Percentiles rank a stretch among this genome's conserved stretches.
Evolutionary conservation across 768 basidiomycete species (phyloP).

Genomic region (Tephrocybe sp.): DNA sequence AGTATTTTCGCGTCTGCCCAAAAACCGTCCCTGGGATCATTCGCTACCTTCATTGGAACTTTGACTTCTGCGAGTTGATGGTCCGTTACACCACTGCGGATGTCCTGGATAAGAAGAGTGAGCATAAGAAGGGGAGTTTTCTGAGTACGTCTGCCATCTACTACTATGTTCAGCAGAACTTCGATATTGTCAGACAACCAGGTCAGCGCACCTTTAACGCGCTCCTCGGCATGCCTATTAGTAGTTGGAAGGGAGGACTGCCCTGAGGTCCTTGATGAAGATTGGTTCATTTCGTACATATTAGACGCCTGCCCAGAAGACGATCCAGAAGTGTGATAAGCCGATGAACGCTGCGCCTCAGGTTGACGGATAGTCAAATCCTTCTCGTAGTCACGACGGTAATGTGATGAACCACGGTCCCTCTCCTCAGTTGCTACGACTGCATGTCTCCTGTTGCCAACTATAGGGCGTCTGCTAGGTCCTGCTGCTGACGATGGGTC

Average conservation of each 20-base stretch:
- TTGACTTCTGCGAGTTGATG: slow-evolving; percentile 65
- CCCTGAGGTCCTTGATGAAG: not conserved
- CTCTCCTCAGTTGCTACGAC: not conserved
- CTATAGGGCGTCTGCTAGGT: not conserved
- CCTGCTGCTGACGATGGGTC: not conserved
- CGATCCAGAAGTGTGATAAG: not conserved
- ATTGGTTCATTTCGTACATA: not conserved
- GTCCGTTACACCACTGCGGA: slow-evolving; percentile 53
- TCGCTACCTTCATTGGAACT: slow-evolving; percentile 51
- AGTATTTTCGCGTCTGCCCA: slow-evolving; percentile 75
- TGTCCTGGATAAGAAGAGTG: slow-evolving; percentile 67
- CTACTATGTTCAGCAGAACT: not conserved
- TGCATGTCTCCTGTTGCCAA: too few species aligned
- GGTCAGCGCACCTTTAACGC: slow-evolving; percentile 4
- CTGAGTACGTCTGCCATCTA: slow-evolving; percentile 13
- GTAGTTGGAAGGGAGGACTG: not conserved
- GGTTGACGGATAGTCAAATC: slow-evolving; percentile 3
- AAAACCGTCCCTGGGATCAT: slow-evolving; percentile 53
- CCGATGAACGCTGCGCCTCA: not conserved
- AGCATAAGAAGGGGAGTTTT: slow-evolving; percentile 46
- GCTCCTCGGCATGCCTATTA: slow-evolving; percentile 5
- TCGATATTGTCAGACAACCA: not conserved
- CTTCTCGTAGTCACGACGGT: slow-evolving; percentile 34
- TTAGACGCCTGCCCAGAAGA: not conserved
- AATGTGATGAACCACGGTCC: slow-evolving; percentile 19